A percentile compares a stretch with the other conserved stretches of the same genome.
Conservation (phyloP, 257 asterid genomes). For the Asclepias syriaca region DNA sequence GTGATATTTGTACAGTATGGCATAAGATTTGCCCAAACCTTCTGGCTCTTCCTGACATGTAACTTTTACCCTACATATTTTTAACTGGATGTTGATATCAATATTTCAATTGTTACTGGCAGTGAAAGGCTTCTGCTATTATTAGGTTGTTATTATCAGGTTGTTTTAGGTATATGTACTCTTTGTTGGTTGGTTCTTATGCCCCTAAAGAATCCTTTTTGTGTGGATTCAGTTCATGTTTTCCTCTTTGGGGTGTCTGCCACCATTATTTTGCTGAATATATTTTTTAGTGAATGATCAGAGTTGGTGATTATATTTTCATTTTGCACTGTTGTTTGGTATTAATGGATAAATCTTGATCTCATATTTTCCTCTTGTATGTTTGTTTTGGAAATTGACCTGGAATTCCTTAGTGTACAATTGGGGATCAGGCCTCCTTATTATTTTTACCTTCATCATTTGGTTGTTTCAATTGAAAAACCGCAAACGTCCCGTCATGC, state of each 20-base stretch:
- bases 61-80: slow-evolving; percentile 24
- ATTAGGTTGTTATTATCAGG: background rate
- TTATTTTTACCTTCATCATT: background rate
- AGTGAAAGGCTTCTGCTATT: background rate
- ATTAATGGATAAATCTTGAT: background rate
- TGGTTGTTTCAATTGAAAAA: slow-evolving; percentile 14
- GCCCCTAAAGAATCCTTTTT: background rate
- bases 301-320: background rate
- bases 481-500: background rate
- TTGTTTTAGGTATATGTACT: background rate
- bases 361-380: background rate
- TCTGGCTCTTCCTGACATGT: slow-evolving; percentile 40
- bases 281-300: background rate
- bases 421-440: slow-evolving; percentile 1
- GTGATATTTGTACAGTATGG: slow-evolving; percentile 26
- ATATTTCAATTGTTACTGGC: slow-evolving; percentile 4
- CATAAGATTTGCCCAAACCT: slow-evolving; percentile 29
- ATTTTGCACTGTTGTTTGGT: background rate
- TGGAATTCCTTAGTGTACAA: background rate
- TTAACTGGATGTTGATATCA: slow-evolving; percentile 20
- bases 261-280: background rate
- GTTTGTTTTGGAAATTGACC: background rate
- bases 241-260: background rate
- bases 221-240: slow-evolving; percentile 9
- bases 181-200: background rate